Evolutionary conservation across 2,329 filamentous ascomycete genomes (phyloP).

Genomic region (Ophiosphaerella narmari): DNA sequence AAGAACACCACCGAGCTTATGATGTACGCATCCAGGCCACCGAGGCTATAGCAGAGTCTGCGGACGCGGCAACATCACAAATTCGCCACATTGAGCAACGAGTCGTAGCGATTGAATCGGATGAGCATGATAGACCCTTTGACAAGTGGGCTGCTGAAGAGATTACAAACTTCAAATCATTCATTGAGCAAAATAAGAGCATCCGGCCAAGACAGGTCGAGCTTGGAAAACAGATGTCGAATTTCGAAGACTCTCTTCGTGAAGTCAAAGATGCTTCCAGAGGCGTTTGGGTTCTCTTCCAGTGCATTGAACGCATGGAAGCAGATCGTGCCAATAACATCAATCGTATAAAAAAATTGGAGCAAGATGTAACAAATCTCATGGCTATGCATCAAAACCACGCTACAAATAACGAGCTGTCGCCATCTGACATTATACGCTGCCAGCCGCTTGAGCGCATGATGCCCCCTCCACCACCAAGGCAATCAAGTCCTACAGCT

Average conservation of each 20-base stretch:
- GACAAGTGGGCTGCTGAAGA: conserved; percentile 23
- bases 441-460: not conserved
- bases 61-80: conserved; percentile 15
- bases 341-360: conserved; percentile 10
- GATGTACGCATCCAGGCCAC: conserved; percentile 23
- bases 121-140: conserved; percentile 25
- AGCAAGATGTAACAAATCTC: conserved; percentile 10
- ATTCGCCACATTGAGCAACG: conserved; percentile 23
- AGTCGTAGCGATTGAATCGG: conserved; percentile 29
- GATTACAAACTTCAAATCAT: conserved; percentile 14
- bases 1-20: conserved; percentile 25
- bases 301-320: conserved; percentile 20
- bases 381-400: not conserved
- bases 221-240: conserved; percentile 14
- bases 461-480: not conserved
- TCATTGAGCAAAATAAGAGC: conserved; percentile 20
- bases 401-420: not conserved
- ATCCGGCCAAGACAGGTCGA: conserved; percentile 22
- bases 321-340: conserved; percentile 8
- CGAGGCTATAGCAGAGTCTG: conserved; percentile 22
- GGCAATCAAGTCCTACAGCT: not conserved
- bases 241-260: conserved; percentile 13
- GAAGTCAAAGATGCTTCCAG: conserved; percentile 4
- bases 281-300: conserved; percentile 5
- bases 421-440: not conserved